phyloP scores from a whole-genome alignment of 495 filamentous ascomycete genomes.

The Poronia punctata region DNA sequence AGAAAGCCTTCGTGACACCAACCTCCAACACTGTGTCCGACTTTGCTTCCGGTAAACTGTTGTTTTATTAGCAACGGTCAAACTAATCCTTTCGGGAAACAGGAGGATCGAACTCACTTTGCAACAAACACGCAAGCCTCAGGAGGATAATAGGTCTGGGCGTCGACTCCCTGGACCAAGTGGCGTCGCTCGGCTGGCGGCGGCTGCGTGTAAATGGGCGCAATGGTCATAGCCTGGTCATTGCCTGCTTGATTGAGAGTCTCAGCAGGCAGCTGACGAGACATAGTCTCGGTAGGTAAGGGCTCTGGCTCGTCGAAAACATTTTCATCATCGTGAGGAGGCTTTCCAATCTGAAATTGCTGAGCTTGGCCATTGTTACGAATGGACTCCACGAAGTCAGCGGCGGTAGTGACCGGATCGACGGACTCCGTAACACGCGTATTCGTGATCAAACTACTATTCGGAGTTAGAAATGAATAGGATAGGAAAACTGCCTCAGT shows the following conservation, averaged over 20 bases:
- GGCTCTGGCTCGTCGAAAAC: slow-evolving; percentile 7
- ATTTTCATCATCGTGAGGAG: slow-evolving; percentile 2
- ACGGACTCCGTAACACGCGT: too few species aligned
- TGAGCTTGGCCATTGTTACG: background rate
- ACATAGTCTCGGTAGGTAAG: slow-evolving; percentile 1
- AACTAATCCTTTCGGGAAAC: slow-evolving; percentile 3
- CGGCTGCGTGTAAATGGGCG: slow-evolving; percentile 6
- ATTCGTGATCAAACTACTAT: too few species aligned
- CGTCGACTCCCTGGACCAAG: slow-evolving; percentile 35
- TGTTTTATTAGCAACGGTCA: slow-evolving; percentile 1
- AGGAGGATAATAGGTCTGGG: slow-evolving; percentile 49
- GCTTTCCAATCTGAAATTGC: slow-evolving; percentile 11
- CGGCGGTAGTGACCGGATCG: background rate
- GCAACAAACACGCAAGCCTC: slow-evolving; percentile 57
- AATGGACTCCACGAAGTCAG: background rate
- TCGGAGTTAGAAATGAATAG: too few species aligned
- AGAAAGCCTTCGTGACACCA: slow-evolving; percentile 47
- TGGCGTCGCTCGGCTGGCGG: slow-evolving; percentile 6
- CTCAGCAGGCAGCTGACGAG: background rate
- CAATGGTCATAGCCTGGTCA: background rate
- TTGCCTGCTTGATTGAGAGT: slow-evolving; percentile 1
- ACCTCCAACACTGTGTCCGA: slow-evolving; percentile 45
- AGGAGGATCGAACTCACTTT: slow-evolving; percentile 43
- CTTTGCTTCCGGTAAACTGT: slow-evolving; percentile 35
- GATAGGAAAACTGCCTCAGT: too few species aligned